A percentile compares a stretch with the other conserved stretches of the same genome.
These are phyloP conservation scores for Ophiocordyceps camponoti-rufipedis DNA, from an alignment of 2,329 filamentous ascomycete species.

Conservation along the genomic window DNA sequence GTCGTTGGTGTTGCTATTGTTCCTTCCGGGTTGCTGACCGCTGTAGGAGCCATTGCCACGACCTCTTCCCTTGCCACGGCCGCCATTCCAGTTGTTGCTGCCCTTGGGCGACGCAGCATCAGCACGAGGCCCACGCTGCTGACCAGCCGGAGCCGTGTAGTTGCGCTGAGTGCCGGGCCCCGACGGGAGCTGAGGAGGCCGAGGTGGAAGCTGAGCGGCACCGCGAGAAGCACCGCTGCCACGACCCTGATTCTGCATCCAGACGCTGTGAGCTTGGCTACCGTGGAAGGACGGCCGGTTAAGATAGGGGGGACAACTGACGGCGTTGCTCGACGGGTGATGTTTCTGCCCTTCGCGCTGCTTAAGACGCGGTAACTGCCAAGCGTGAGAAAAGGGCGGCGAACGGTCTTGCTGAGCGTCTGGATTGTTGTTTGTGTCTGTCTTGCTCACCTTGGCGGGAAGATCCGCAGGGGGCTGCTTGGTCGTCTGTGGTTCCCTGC, in stretches of 20 bases:
- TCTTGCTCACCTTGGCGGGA: neutral
- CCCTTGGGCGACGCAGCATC: neutral
- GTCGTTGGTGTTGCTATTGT: too few relatives aligned
- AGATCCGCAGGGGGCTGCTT: neutral
- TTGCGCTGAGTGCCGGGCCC: neutral
- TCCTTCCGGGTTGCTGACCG: too few relatives aligned
- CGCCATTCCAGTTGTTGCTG: constrained; percentile 1
- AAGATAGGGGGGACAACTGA: neutral
- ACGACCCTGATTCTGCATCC: neutral
- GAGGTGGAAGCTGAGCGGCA: neutral
- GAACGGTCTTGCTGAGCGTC: neutral
- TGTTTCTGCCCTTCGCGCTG: neutral
- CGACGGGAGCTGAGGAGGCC: neutral
- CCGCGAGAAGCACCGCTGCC: neutral
- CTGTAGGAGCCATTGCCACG: neutral
- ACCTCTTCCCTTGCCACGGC: neutral
- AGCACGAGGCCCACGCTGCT: neutral
- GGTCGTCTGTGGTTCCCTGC: neutral
- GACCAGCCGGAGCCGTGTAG: neutral
- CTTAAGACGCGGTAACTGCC: neutral
- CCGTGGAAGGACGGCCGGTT: neutral
- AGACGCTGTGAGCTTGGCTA: neutral
- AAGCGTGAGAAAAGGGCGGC: neutral
- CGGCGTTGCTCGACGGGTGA: neutral
- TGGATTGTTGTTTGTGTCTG: neutral